Percentiles rank a stretch among this genome's conserved stretches.
Evolutionary conservation across 495 filamentous ascomycete species (phyloP).

Genomic region (Amorphotheca resinae): DNA sequence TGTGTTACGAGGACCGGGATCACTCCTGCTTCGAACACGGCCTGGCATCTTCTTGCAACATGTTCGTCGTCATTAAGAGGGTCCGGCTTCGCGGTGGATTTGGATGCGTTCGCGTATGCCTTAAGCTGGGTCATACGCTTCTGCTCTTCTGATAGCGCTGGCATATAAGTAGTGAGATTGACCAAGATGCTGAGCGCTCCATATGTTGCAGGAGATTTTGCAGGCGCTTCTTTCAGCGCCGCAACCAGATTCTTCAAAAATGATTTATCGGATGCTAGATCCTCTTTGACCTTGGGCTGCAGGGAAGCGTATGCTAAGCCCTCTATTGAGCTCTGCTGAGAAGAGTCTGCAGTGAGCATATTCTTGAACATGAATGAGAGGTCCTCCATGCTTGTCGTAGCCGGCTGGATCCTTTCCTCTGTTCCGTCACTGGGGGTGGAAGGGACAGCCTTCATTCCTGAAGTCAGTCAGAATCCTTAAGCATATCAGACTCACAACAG

Average conservation of each 20-base stretch:
- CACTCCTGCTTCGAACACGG: constrained; percentile 60
- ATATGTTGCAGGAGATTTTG: constrained; percentile 62
- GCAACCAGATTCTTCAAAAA: constrained; percentile 58
- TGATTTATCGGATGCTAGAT: constrained; percentile 48
- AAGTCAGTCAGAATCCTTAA: constrained; percentile 32
- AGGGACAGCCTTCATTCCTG: constrained; percentile 37
- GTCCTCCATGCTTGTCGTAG: constrained; percentile 49
- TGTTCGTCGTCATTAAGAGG: constrained; percentile 59
- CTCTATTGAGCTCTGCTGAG: constrained; percentile 59
- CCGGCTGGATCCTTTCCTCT: constrained; percentile 30
- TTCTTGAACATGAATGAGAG: constrained; percentile 67
- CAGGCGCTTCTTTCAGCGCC: constrained; percentile 43
- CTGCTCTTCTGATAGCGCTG: constrained; percentile 75
- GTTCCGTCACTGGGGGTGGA: constrained; percentile 24
- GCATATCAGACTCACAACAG: no score
- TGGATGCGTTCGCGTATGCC: constrained; percentile 76
- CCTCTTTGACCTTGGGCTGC: constrained; percentile 70
- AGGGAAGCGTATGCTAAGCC: constrained; percentile 87
- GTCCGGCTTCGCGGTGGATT: constrained; percentile 46
- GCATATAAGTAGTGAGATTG: constrained; percentile 74
- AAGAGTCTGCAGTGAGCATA: constrained; percentile 51
- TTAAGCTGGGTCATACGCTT: constrained; percentile 83
- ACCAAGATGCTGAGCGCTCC: constrained; percentile 71
- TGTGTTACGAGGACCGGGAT: constrained; percentile 62
- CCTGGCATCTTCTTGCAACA: constrained; percentile 63